These are phyloP conservation scores for Talaromyces albobiverticillius DNA, from an alignment of 2,329 filamentous ascomycete species.

Conservation along the genomic window DNA sequence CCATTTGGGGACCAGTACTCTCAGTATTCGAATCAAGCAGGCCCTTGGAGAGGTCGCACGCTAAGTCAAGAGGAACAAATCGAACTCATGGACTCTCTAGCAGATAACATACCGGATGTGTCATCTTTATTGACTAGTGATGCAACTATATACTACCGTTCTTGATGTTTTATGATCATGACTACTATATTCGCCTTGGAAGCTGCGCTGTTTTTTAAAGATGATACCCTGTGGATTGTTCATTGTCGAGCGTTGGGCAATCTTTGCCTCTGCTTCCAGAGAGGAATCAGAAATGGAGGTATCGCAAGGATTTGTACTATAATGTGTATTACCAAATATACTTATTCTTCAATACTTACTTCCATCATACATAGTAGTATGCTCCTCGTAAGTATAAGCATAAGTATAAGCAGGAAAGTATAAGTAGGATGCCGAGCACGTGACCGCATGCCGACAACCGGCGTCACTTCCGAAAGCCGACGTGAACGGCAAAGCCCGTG, in stretches of 20 bases:
- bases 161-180: constrained; percentile 9
- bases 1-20: constrained; percentile 47
- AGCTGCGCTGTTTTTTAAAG: not conserved
- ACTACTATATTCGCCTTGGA: not conserved
- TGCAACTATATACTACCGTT: constrained; percentile 13
- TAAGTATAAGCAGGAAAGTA: no score
- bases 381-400: no score
- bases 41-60: constrained; percentile 56
- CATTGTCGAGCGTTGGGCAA: not conserved
- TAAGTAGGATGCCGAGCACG: not conserved
- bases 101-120: constrained; percentile 53
- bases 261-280: not conserved
- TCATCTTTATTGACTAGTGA: constrained; percentile 22
- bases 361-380: no score
- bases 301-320: not conserved
- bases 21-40: constrained; percentile 46
- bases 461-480: not conserved
- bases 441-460: not conserved
- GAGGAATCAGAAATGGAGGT: not conserved
- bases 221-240: not conserved
- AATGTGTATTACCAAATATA: not conserved
- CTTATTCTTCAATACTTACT: no score
- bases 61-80: constrained; percentile 77
- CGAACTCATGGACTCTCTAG: constrained; percentile 77
- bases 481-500: constrained; percentile 5